Evolutionary conservation across 1,284 basidiomycete species (phyloP).

Genomic region (Ganoderma multipileum): DNA sequence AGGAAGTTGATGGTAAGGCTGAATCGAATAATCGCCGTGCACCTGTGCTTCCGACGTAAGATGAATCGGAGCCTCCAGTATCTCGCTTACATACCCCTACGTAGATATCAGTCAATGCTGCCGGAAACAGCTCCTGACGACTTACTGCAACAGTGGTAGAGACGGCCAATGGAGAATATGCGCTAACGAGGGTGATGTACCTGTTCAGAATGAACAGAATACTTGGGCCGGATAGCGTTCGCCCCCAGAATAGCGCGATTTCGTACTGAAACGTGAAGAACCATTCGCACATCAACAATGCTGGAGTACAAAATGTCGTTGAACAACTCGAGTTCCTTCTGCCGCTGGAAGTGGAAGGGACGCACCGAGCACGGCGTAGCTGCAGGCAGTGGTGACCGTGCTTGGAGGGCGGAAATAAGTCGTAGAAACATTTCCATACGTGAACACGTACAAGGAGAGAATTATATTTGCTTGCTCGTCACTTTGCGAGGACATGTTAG

Average conservation of each 20-base stretch:
- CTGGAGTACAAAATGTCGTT: background rate
- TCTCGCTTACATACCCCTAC: background rate
- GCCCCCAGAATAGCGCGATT: background rate
- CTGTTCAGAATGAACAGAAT: conserved; percentile 2
- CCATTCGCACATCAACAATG: background rate
- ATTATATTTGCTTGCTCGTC: background rate
- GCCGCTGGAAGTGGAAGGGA: background rate
- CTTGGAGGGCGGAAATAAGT: background rate
- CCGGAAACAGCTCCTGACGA: background rate
- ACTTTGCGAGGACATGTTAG: background rate
- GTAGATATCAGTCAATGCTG: background rate
- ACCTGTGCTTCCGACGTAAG: background rate
- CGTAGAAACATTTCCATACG: no score
- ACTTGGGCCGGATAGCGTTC: background rate
- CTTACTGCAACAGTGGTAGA: background rate
- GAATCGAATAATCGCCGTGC: background rate
- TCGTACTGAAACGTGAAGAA: background rate
- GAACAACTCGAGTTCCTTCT: background rate
- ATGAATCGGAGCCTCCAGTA: background rate
- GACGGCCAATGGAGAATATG: background rate
- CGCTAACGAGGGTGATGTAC: background rate
- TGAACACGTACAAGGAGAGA: background rate
- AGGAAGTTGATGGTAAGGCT: background rate
- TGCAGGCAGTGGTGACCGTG: background rate
- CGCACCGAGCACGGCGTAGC: background rate